Evolutionary conservation across 176 grass and related monocot species (phyloP), one percentile per base, ranked within the genome.

Genomic region (Guadua angustifolia): DNA sequence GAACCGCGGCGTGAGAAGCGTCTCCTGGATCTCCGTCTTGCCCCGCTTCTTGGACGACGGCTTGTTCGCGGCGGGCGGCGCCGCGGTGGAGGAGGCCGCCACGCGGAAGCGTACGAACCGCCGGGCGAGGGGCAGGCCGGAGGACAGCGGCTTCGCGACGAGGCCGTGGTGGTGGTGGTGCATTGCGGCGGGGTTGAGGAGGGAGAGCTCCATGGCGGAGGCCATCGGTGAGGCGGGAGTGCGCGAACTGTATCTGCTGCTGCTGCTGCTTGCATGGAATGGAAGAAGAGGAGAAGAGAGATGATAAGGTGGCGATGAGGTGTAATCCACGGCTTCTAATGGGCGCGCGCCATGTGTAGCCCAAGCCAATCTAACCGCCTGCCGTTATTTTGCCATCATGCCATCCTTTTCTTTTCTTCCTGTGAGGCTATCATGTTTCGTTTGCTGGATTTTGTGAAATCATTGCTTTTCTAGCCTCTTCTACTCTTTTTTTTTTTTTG

Each of bases 1-100:
- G 87, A 95, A 95, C 45, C 93, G 78, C 36, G 93, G 96, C 35
- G 93, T 99, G 8, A 95, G 93, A 21, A 99, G 89, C 71, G 93
- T 82, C 82, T 99, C 96, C 55, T 83, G 81, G 62, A 99, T 95
- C 89, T 92, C 90, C 42, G 89, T 99, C 88, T 90, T 88, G 50
- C 89, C 89, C n/a, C 59, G 58, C 80, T 79, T 79, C 80, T 90
- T 90, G 78, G 88, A 63, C 0, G 68, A 59, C 0, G 82, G 71
- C 79, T 78, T 86, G 49, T 50, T 75, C 78, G 82, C 49, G 25
- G 60, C 42, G 29, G 91, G 52, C 72, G 81, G 66, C 73, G 77
- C 49, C 19, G 90, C 18, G 17, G 77, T 45, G 73, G 87, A 50
- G 45, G 71, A 67, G 53, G 88, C 79, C 58, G 74, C 29, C 67